Evolutionary conservation across 306 rosid species (phyloP), one percentile per base, ranked within the genome.

Genomic region (Quillaja saponaria): DNA sequence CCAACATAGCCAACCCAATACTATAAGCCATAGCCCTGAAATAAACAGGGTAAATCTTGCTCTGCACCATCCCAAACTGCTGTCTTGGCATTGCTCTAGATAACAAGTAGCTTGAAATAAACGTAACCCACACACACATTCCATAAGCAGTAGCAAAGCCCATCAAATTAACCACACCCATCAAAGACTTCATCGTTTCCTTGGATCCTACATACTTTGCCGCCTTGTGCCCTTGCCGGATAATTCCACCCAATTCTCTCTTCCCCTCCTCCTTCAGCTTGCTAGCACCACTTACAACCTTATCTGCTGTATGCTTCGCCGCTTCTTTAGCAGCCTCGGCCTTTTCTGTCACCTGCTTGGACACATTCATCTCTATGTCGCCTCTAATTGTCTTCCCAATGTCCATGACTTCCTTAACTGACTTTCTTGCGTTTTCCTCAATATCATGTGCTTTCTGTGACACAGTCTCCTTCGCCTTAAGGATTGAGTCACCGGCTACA

Each of bases 41-140:
- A 67, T 86, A 91, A 39, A 82, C 82, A 7, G 87, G 89, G 69
- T 80, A 91, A n/a, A 88, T 84, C 83, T 88, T 88, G 76, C 92
- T 88, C 73, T 88, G 95, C 34, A 79, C 85, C 75, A 91, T 59
- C 6, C 80, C 98, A 60, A 91, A 84, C 51, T 84, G 92, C 52
- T 91, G 96, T 59, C 88, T 80, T 6, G 88, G 76, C 74, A 91
- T 64, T 14, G 64, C 80, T 25, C 64, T 60, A 0, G 82, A 74
- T 50, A 86, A 49, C 55, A 88, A 82, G 9, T 82, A 66, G 76
- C 92, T 91, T 1, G 90, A 80, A 34, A 78, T 62, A 34, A 91
- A 91, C 4, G 98, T 88, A 6, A 79, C 74, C 98, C 95, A 91
- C 50, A 84, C 73, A 42, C 81, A 64, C 81, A 83, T 74, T 4